Evolutionary conservation across 2,329 filamentous ascomycete genomes (phyloP), one percentile per base, ranked within the genome.

Genomic region (Orbilia javanica): DNA sequence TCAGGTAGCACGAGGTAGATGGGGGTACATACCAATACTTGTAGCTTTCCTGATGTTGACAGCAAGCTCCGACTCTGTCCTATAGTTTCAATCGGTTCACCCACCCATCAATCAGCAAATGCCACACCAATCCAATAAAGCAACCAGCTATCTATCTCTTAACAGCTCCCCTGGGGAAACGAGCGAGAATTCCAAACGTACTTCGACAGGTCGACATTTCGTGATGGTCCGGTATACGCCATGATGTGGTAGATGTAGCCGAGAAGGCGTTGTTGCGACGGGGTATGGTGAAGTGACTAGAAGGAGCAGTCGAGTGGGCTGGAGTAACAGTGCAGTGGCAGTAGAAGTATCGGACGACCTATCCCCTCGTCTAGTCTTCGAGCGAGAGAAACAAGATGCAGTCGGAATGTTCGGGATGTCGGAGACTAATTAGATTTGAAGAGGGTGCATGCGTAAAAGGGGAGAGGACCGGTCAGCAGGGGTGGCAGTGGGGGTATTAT

Each of bases 41-140:
- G 90, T 92, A 18, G 90, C 90, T 83, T 92, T 92, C 83, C 88
- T 88, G 81, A 92, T 92, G 84, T 90, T 90, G 84, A 92, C 88
- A 76, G 89, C 87, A 80, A 92, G 87, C 84, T 92, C 90, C 81
- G 88, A 87, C 83, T 92, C 90, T 83, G 89, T 90, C 83, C 90
- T 92, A 82, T 20, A 22, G 15, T 25, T 67, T 50, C 18, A 10
- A 39, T 39, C 18, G 7, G 7, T 53, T 53, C 22, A 60, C 11
- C 39, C 20, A 48, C 3, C 15, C 52, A 29, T 76, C 42, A 75
- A 63, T 31, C 62, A 44, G 18, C n/a, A 52, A 53, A 22, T 20
- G 10, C 5, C 25, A 22, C n/a, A n/a, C n/a, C n/a, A 57, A 10
- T 20, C n/a, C 22, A 2, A 48, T 42, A 20, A 63, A 8, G 39